Percentiles rank a stretch among this genome's conserved stretches.
These are phyloP conservation scores for Saitozyma sp. DNA, from an alignment of 768 basidiomycete species.

Conservation along the genomic window DNA sequence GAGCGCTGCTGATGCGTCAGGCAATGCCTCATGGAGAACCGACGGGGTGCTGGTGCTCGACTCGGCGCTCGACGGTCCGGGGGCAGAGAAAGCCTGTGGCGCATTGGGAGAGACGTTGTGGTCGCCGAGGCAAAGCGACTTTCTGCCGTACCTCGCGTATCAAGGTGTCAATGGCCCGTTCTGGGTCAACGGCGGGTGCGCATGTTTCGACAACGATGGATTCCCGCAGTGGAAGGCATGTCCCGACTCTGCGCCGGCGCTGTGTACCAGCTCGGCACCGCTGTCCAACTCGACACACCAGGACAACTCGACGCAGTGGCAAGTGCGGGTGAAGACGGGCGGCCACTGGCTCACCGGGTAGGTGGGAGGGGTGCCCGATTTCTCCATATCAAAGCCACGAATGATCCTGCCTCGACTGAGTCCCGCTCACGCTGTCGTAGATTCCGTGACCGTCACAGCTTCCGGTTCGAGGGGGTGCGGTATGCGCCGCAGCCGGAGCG, in stretches of 20 bases:
- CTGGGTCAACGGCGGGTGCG: not conserved
- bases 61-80: not conserved
- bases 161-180: not conserved
- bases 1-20: not conserved
- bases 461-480: constrained; percentile 61
- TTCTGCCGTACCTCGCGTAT: not conserved
- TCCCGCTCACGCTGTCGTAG: constrained; percentile 30
- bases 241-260: not conserved
- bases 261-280: not conserved
- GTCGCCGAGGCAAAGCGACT: not conserved
- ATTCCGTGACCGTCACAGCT: constrained; percentile 58
- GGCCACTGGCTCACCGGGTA: not conserved
- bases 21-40: not conserved
- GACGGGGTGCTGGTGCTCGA: not conserved
- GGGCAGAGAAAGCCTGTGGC: not conserved
- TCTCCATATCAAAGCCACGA: no score
- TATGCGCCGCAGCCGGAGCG: constrained; percentile 57
- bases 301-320: not conserved
- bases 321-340: not conserved
- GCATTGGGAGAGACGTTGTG: not conserved
- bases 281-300: not conserved
- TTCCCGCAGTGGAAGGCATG: not conserved
- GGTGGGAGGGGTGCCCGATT: not conserved
- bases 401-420: not conserved
- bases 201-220: not conserved